Conservation (phyloP, 805 yeast genomes). For the Candida palmyrensis region DNA sequence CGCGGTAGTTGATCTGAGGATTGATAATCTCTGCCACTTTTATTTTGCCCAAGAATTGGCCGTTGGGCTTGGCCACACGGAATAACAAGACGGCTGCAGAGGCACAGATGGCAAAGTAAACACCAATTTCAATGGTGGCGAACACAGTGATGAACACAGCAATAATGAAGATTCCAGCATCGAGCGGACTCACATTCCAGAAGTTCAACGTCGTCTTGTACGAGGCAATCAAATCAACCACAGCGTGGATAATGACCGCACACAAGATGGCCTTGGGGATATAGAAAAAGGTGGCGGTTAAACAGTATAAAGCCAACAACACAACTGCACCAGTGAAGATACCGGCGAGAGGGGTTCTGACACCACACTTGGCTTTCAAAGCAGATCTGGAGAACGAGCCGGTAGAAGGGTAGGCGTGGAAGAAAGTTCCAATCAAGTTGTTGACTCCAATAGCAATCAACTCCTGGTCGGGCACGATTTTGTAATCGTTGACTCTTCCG, state of each 20-base stretch:
- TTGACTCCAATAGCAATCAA: slow-evolving; percentile 90
- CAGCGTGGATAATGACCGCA: slow-evolving; percentile 92
- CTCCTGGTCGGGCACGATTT: slow-evolving; percentile 90
- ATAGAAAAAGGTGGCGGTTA: slow-evolving; percentile 79
- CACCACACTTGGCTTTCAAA: slow-evolving; percentile 91
- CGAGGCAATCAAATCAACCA: slow-evolving; percentile 73
- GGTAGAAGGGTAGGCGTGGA: slow-evolving; percentile 91
- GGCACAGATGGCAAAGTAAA: slow-evolving; percentile 85
- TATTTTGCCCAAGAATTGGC: slow-evolving; percentile 76
- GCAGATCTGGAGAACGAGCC: slow-evolving; percentile 96
- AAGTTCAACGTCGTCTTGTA: slow-evolving; percentile 62
- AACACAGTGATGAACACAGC: slow-evolving; percentile 75
- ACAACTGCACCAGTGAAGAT: slow-evolving; percentile 87
- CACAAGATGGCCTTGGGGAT: slow-evolving; percentile 86
- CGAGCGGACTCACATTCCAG: slow-evolving; percentile 72
- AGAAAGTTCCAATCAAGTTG: slow-evolving; percentile 85
- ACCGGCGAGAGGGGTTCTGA: slow-evolving; percentile 90
- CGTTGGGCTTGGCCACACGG: slow-evolving; percentile 74
- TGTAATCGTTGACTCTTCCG: slow-evolving; percentile 88
- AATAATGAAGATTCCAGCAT: slow-evolving; percentile 63
- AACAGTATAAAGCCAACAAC: slow-evolving; percentile 74
- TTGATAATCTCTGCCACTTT: slow-evolving; percentile 66
- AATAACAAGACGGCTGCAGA: slow-evolving; percentile 70
- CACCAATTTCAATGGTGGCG: slow-evolving; percentile 78
- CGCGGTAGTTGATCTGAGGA: slow-evolving; percentile 40